phyloP scores from a whole-genome alignment of 106 monocot genomes.

The Agapanthus africanus region DNA sequence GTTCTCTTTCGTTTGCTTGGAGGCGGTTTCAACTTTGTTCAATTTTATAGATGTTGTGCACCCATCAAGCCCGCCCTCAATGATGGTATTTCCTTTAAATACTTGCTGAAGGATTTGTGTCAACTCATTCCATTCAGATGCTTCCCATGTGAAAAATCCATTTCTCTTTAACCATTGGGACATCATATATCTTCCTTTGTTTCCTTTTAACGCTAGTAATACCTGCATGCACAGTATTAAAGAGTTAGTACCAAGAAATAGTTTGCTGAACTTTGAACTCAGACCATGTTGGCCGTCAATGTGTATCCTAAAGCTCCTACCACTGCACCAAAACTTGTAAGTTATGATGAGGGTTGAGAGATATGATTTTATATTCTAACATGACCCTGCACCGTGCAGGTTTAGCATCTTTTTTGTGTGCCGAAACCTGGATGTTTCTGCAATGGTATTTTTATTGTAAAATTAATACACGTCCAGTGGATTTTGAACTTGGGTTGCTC shows the following conservation, averaged over 20 bases:
- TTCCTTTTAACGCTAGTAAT: slow-evolving; percentile 36
- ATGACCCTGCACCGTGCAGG: no score
- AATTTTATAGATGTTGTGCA: slow-evolving; percentile 3
- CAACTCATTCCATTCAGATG: slow-evolving; percentile 47
- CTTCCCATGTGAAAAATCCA: slow-evolving; percentile 28
- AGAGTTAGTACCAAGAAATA: slow-evolving; percentile 3
- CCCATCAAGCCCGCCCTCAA: slow-evolving; percentile 1
- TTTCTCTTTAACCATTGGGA: slow-evolving; percentile 32
- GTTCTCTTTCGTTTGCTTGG: slow-evolving; percentile 9
- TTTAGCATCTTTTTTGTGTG: no score
- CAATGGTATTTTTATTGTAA: no score
- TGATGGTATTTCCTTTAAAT: slow-evolving; percentile 1
- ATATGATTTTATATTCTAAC: no score
- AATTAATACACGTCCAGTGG: no score
- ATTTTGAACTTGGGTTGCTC: no score
- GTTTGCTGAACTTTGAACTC: neutral
- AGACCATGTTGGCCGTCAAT: neutral
- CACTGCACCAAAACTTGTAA: no score
- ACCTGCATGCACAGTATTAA: slow-evolving; percentile 26
- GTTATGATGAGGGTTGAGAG: no score
- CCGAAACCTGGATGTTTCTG: no score
- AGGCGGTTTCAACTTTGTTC: neutral
- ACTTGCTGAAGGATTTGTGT: slow-evolving; percentile 31
- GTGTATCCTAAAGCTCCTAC: no score
- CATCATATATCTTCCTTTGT: slow-evolving; percentile 24